Evolutionary conservation across 106 monocot species (phyloP), one percentile per base, ranked within the genome.

Genomic region (Apostasia ramifera): DNA sequence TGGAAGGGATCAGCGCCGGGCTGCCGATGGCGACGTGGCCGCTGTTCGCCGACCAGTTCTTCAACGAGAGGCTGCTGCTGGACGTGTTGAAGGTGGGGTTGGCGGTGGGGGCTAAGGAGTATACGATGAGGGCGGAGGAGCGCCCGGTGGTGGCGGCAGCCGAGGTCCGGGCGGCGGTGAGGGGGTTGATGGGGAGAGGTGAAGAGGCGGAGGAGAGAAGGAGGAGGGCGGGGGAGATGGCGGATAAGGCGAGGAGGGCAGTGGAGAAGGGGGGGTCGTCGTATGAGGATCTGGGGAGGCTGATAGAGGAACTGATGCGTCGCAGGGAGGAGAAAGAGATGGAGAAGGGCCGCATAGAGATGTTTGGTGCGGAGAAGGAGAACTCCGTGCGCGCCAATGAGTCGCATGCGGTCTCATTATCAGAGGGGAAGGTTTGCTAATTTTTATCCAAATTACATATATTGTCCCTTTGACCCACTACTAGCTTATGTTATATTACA

Each of bases 1-100:
- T 84, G 13, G 80, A 79, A 70, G 67, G 55, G 47, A 44, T 67
- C 45, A 40, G 38, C 12, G 74, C 74, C 8, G 74, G 74, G 9
- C 45, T 74, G 49, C 67, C 74, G 12, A 40, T 74, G 44, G 48
- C 59, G 11, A 58, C 74, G 4, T 66, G 45, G 66, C 74, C 74
- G 11, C 67, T 66, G 9, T 66, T 67, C 41, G 55, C 45, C 2
- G 71, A 71, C 12, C 71, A 71, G 15, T 61, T 52, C 15, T 59
- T 50, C 12, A 71, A 71, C 45, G 61, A 71, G 71, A 51, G 51
- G 52, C 53, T 71, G 14, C 41, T 71, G 7, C 39, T 57, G 40
- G 74, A 67, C 8, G 58, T 74, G 58, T 67, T 74, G 8, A 42
- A 11, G 10, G 50, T 74, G 41, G 74, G 74, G 57, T 57, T 67